Base-by-base conservation (phyloP, 2,329 filamentous ascomycete species). In the Didymella sp. region DNA sequence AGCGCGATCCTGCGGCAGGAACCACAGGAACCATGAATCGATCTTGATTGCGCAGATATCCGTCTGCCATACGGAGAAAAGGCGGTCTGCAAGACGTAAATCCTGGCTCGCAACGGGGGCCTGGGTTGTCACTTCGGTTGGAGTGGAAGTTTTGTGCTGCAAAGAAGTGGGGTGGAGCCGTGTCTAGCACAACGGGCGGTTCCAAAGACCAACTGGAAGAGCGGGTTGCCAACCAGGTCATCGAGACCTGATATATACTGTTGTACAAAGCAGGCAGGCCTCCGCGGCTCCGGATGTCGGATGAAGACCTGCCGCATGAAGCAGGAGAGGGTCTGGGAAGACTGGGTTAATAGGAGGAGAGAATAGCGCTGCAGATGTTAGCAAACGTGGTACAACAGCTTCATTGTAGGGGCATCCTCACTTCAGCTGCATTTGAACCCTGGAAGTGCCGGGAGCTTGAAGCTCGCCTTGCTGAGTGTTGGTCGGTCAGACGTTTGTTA, bases 41-140 rank as follows among this genome's bases (percentile, higher is more conserved):
- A 57, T 42, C 37, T 57, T 25, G 48, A 44, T 40, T 52, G 54
- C 54, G 54, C 54, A 48, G 43, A 57, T 52, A 49, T 47, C 54
- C 49, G 44, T 44, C 25, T 38, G 43, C 37, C 42, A 30, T 30
- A 17, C 24, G 43, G 40, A 44, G 21, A 42, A 57, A 45, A 41
- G 49, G 56, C 49, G 49, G 55, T 53, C 49, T 58, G 49, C 8
- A 58, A 35, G 12, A 44, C 17, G 30, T 24, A 43, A 28, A 50
- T 46, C 45, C 50, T 50, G n/a, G 50, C 13, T 44, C 2, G 33
- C 49, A 53, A 50, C 40, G 40, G 45, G 25, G 27, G 11, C 45
- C 56, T 33, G 33, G 41, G 33, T 38, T 50, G 33, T 58, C 56
- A 53, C 27, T 41, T 41, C 12, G 31, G 42, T 30, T 49, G 49